Evolutionary conservation across 179 eudicot genomes (phyloP).

Genomic region (Heliamphora pulchella): DNA sequence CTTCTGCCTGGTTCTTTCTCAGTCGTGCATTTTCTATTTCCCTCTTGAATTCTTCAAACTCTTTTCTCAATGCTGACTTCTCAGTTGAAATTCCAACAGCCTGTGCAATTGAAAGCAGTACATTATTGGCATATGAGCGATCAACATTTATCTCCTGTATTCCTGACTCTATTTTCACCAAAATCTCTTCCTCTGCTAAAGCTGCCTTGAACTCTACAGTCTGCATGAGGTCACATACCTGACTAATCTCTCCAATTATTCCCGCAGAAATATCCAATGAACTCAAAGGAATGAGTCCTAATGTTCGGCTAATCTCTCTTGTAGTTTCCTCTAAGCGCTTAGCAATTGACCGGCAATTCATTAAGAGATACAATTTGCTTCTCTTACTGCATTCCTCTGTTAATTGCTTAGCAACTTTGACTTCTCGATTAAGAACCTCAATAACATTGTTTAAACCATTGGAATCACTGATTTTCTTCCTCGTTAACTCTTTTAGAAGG

Average conservation of each 20-base stretch:
- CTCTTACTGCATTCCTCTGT: conserved; percentile 29
- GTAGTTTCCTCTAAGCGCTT: conserved; percentile 26
- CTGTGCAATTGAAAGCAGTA: conserved; percentile 31
- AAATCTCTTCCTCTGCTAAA: conserved; percentile 31
- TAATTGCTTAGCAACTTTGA: conserved; percentile 26
- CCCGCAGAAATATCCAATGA: conserved; percentile 25
- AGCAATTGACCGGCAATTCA: conserved; percentile 28
- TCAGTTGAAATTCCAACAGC: conserved; percentile 39
- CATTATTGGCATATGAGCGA: conserved; percentile 31
- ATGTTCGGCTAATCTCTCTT: conserved; percentile 29
- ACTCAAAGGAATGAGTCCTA: conserved; percentile 28
- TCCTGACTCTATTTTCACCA: conserved; percentile 38
- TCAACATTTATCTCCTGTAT: conserved; percentile 39
- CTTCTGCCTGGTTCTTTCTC: conserved; percentile 41
- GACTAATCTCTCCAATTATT: conserved; percentile 22
- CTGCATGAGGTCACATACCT: conserved; percentile 26
- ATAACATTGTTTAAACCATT: conserved; percentile 20
- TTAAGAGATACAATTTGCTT: conserved; percentile 32
- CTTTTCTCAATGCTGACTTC: conserved; percentile 25
- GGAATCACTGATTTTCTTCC: conserved; percentile 14
- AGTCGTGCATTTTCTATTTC: conserved; percentile 31
- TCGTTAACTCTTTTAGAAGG: conserved; percentile 30
- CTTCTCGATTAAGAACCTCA: conserved; percentile 25
- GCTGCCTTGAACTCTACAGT: conserved; percentile 34
- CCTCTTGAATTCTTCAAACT: conserved; percentile 35